A percentile compares a stretch with the other conserved stretches of the same genome.
phyloP scores from a whole-genome alignment of 129 eudicot species.

The Centaurea solstitialis region DNA sequence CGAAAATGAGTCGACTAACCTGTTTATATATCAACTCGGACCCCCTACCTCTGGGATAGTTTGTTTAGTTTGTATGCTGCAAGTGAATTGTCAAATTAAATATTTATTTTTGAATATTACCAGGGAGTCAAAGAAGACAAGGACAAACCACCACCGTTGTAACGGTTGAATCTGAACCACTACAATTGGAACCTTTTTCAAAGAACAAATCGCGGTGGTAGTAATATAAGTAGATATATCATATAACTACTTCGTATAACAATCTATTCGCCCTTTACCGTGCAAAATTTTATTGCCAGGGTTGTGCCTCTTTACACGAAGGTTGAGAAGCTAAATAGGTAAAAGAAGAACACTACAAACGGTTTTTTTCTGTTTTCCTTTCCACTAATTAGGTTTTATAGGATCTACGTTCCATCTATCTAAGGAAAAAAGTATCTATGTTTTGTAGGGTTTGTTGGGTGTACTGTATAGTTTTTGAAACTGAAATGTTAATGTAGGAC shows the following conservation, averaged over 20 bases:
- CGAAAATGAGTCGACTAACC: too few species aligned
- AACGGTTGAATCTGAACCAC: background rate
- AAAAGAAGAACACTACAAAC: background rate
- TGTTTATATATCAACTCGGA: too few species aligned
- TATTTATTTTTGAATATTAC: background rate
- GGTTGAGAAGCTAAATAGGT: background rate
- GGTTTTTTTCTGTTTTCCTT: background rate
- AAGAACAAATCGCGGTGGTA: background rate
- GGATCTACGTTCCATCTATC: background rate
- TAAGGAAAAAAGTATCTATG: too few species aligned
- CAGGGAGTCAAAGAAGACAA: constrained; percentile 19
- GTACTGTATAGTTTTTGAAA: too few species aligned
- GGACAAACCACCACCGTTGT: constrained; percentile 4
- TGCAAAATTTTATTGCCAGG: background rate
- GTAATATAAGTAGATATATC: background rate
- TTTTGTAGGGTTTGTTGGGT: too few species aligned
- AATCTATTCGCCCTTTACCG: background rate
- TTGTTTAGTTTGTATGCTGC: background rate
- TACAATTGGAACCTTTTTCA: background rate
- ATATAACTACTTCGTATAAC: background rate
- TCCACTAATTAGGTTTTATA: background rate
- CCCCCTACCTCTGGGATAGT: background rate
- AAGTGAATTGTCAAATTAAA: background rate
- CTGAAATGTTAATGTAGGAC: too few species aligned
- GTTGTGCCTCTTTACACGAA: background rate